phyloP scores from a whole-genome alignment of 768 basidiomycete species.

The Leccinum fibrillosum region DNA sequence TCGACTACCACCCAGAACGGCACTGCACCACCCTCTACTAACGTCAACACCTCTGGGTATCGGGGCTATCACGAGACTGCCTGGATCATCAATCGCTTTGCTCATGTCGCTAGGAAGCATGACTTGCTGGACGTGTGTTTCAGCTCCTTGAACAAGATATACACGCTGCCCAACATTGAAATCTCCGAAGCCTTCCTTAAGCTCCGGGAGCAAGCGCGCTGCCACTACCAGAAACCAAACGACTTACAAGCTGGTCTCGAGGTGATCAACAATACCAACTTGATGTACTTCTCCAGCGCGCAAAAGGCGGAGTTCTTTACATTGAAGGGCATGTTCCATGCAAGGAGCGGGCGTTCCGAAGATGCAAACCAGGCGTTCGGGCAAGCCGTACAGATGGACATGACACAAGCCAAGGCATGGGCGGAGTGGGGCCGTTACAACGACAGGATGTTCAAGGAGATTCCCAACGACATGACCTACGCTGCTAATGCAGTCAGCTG shows the following conservation, averaged over 20 bases:
- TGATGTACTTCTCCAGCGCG: slow-evolving; percentile 91
- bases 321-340: slow-evolving; percentile 97
- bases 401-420: slow-evolving; percentile 95
- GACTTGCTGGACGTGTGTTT: slow-evolving; percentile 95
- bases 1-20: slow-evolving; percentile 49
- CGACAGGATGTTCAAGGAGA: slow-evolving; percentile 90
- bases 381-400: slow-evolving; percentile 94
- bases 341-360: slow-evolving; percentile 77
- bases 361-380: slow-evolving; percentile 92
- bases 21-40: slow-evolving; percentile 48
- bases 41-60: slow-evolving; percentile 82
- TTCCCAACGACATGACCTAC: slow-evolving; percentile 64
- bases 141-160: slow-evolving; percentile 93
- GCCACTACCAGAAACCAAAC: slow-evolving; percentile 93
- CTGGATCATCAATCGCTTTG: slow-evolving; percentile 99
- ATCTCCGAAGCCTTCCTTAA: slow-evolving; percentile 99
- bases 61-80: slow-evolving; percentile 98
- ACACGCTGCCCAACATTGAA: slow-evolving; percentile 98
- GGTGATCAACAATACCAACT: slow-evolving; percentile 98
- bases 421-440: slow-evolving; percentile 96
- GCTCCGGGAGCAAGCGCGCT: slow-evolving; percentile 95
- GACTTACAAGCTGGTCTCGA: slow-evolving; percentile 94
- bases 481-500: slow-evolving; percentile 94
- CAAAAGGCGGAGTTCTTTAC: slow-evolving; percentile 99
- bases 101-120: slow-evolving; percentile 97